A percentile compares a stretch with the other conserved stretches of the same genome.
phyloP scores from a whole-genome alignment of 139 green algal genomes.

The Micractinium conductrix region DNA sequence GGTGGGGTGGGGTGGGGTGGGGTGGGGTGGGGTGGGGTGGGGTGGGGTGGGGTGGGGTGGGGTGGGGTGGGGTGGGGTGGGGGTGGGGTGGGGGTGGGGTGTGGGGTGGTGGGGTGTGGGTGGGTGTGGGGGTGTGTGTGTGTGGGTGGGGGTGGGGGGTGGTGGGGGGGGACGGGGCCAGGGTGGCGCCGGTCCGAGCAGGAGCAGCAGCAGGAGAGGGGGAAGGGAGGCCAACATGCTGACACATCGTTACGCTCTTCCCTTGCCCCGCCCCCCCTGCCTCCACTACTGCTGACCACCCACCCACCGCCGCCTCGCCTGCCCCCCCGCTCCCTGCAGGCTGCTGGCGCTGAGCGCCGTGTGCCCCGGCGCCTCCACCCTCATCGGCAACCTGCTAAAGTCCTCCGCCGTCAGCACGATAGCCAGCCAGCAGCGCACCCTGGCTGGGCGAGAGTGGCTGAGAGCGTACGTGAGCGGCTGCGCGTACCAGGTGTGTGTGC shows the following conservation, averaged over 20 bases:
- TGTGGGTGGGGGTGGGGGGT: too few species aligned
- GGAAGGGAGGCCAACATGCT: too few species aligned
- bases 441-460: constrained; percentile 77
- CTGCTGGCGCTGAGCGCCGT: constrained; percentile 76
- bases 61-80: neutral
- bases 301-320: neutral
- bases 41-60: neutral
- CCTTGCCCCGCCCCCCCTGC: neutral
- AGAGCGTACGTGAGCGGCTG: constrained; percentile 81
- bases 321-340: neutral
- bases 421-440: constrained; percentile 34
- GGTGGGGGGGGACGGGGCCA: too few species aligned
- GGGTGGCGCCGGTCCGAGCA: too few species aligned
- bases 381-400: constrained; percentile 81
- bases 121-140: too few species aligned
- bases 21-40: too few species aligned
- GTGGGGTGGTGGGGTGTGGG: too few species aligned
- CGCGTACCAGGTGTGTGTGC: constrained; percentile 48
- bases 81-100: neutral
- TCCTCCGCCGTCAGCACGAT: constrained; percentile 36
- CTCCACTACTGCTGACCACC: neutral
- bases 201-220: too few species aligned
- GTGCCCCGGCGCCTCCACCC: constrained; percentile 77
- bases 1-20: too few species aligned
- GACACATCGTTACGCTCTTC: too few species aligned